A percentile compares a stretch with the other conserved stretches of the same genome.
Evolutionary conservation across 371 early-diverging fungal genomes (phyloP).

Genomic region (Lichtheimia ramosa): DNA sequence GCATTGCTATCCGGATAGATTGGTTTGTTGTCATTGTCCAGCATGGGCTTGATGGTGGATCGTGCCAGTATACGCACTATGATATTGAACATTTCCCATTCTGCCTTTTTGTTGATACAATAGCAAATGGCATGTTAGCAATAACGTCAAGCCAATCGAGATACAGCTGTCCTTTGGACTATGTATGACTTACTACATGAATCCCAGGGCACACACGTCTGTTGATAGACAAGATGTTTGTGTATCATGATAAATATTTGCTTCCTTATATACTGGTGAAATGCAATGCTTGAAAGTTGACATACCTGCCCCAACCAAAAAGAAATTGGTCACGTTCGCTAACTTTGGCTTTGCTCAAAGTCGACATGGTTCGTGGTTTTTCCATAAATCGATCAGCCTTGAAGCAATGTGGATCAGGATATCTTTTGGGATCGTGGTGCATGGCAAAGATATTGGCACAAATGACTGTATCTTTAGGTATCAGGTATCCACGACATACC

Average conservation of each 20-base stretch:
- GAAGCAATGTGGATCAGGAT: slow-evolving; percentile 6
- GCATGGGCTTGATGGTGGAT: background rate
- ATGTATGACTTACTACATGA: background rate
- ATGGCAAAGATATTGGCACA: slow-evolving; percentile 9
- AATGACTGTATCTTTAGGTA: slow-evolving; percentile 10
- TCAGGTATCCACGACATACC: slow-evolving; percentile 10
- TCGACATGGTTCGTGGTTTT: slow-evolving; percentile 4
- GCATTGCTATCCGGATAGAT: background rate
- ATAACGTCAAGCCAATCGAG: too few species aligned
- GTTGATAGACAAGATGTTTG: too few species aligned
- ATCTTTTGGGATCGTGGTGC: slow-evolving; percentile 1
- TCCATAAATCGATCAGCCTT: slow-evolving; percentile 17
- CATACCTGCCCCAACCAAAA: slow-evolving; percentile 18
- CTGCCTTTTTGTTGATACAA: background rate
- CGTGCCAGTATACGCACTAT: background rate
- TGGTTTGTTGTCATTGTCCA: background rate
- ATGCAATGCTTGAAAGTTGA: background rate
- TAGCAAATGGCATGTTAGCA: background rate
- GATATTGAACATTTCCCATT: background rate
- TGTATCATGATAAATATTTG: too few species aligned
- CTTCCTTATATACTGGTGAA: too few species aligned
- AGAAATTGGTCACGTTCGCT: slow-evolving; percentile 10
- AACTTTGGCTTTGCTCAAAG: slow-evolving; percentile 3
- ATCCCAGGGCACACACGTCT: slow-evolving; percentile 1
- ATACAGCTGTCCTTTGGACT: background rate